phyloP scores from a whole-genome alignment of 768 basidiomycete genomes.

The Galerina sulciceps region DNA sequence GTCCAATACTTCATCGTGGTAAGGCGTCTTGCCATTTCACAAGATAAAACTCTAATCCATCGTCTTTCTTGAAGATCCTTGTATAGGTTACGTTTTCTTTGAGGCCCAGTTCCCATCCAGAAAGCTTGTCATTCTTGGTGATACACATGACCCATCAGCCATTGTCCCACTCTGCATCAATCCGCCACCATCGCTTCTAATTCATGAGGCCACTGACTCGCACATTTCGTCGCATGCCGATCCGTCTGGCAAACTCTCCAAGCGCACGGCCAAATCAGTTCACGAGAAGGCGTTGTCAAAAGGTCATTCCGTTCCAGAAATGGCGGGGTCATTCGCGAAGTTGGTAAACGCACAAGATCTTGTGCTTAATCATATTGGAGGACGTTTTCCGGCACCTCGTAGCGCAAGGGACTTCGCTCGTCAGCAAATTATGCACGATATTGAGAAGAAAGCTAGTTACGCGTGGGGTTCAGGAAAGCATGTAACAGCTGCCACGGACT shows the following conservation, averaged over 20 bases:
- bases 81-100: constrained; percentile 76
- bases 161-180: constrained; percentile 59
- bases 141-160: constrained; percentile 68
- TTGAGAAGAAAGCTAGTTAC: constrained; percentile 64
- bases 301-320: constrained; percentile 80
- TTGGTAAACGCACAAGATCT: constrained; percentile 60
- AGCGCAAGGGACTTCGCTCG: constrained; percentile 37
- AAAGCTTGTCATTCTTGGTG: constrained; percentile 78
- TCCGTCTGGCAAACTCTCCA: constrained; percentile 39
- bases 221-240: constrained; percentile 63
- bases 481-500: constrained; percentile 63
- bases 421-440: constrained; percentile 57
- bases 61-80: constrained; percentile 55
- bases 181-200: constrained; percentile 63
- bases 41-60: background rate
- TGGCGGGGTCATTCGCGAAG: constrained; percentile 80
- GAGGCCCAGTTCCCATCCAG: constrained; percentile 55
- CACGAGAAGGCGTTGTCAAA: constrained; percentile 56
- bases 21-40: constrained; percentile 18
- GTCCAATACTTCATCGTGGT: constrained; percentile 80
- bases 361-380: constrained; percentile 80
- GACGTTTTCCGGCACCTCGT: constrained; percentile 63
- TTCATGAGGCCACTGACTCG: constrained; percentile 88
- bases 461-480: constrained; percentile 54
- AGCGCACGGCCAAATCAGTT: constrained; percentile 44